Base-by-base conservation (phyloP, 2,329 filamentous ascomycete genomes). In the Coniochaeta sp. region DNA sequence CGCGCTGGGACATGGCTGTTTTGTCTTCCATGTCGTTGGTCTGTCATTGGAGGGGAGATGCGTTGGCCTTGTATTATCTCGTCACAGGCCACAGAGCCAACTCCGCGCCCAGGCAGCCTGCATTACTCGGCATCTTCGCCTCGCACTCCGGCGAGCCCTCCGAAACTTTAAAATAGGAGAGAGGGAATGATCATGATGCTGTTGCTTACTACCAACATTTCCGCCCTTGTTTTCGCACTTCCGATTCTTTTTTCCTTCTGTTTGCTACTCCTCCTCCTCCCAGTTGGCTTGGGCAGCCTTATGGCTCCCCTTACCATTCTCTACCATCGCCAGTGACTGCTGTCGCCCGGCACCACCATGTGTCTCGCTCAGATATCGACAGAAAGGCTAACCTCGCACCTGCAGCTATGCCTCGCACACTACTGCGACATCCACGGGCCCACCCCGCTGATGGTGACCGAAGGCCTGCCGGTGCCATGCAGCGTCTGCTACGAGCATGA, bases 361-460 rank as follows among this genome's bases (percentile, higher is more conserved):
- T 48, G 45, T 31, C 26, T 48, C 12, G 28, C 26, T 49, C 10
- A 16, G 30, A 18, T 45, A 46, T 48, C 33, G 45, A 52, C 22
- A 53, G 63, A 56, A 55, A 63, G 71, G 63, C 71, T 75, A 62
- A 75, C 65, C 20, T 62, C 65, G 14, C 60, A 64, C 48, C 58
- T 81, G 53, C 77, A 86, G 83, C 71, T 86, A 63, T 85, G 82
- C 65, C 75, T 87, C 60, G 83, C 83, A 61, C 83, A 86, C 65
- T 86, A 86, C 64, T 87, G 83, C 74, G 83, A 87, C 65, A 74
- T 81, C 56, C 83, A 87, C 68, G 83, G 83, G 56, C 83, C 83
- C 48, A 86, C 83, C 46, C 83, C 83, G 48, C 67, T 87, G 53
- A 85, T 87, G 79, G 83, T 86, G 61, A 87, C 83, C 31, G 82